These are phyloP conservation scores for Ganoderma lingzhi DNA, from an alignment of 1,284 basidiomycete genomes.

Conservation along the genomic window DNA sequence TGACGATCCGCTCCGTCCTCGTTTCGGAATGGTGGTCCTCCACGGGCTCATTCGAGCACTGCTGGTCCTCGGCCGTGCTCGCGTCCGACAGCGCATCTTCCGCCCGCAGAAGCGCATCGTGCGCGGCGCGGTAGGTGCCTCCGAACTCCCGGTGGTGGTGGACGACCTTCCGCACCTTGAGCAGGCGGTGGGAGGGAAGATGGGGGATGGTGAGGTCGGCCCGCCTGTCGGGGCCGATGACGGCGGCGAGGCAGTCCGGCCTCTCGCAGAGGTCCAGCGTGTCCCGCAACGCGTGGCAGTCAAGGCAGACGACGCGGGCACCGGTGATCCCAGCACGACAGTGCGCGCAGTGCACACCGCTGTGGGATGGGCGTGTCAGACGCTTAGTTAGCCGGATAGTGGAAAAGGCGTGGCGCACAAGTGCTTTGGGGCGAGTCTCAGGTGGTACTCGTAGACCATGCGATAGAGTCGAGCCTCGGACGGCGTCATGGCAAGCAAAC, in stretches of 20 bases:
- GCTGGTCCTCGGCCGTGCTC: conserved; percentile 5
- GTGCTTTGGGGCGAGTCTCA: conserved; percentile 31
- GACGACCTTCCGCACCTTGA: conserved; percentile 30
- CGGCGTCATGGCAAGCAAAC: conserved; percentile 26
- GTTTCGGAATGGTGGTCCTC: background rate
- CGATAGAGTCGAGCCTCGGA: conserved; percentile 24
- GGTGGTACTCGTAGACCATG: conserved; percentile 28
- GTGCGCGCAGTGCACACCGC: conserved; percentile 35
- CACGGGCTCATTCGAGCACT: too few relatives aligned
- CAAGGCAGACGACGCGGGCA: conserved; percentile 38
- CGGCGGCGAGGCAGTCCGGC: conserved; percentile 27
- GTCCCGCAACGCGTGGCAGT: conserved; percentile 31
- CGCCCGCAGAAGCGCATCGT: conserved; percentile 26
- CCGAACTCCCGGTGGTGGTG: conserved; percentile 30
- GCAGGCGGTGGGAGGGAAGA: conserved; percentile 29
- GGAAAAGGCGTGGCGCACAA: conserved; percentile 29
- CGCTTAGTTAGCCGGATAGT: background rate
- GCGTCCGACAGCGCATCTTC: conserved; percentile 28
- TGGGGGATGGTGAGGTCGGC: conserved; percentile 25
- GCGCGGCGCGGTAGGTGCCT: conserved; percentile 27
- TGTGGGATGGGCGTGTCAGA: conserved; percentile 11
- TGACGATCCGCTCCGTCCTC: conserved; percentile 6
- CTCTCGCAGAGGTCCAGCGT: conserved; percentile 38
- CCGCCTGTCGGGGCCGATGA: conserved; percentile 27
- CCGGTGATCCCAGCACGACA: conserved; percentile 34